Conservation (phyloP, 2,329 filamentous ascomycete species). For the Aspergillus pseudoglaucus region DNA sequence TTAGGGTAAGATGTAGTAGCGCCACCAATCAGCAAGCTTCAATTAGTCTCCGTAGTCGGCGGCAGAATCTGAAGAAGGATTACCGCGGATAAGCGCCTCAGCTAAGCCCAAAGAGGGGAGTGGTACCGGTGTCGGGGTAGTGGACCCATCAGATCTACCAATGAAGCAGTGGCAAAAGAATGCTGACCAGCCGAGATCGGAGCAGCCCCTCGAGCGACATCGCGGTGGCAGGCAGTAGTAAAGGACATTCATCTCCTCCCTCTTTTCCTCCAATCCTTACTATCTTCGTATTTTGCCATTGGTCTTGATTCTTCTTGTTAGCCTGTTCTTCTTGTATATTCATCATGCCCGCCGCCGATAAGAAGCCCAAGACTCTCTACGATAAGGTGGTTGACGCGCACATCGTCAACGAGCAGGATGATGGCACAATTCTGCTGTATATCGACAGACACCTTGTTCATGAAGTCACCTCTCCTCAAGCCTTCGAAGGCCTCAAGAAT, state of each 20-base stretch:
- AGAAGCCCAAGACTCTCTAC: constrained; percentile 77
- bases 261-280: constrained; percentile 4
- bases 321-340: constrained; percentile 2
- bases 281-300: neutral
- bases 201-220: constrained; percentile 32
- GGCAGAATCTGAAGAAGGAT: neutral
- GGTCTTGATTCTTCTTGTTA: neutral
- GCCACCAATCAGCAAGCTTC: neutral
- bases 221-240: constrained; percentile 19
- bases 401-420: constrained; percentile 89
- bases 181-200: constrained; percentile 35
- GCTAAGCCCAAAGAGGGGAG: neutral
- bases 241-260: constrained; percentile 1
- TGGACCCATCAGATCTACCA: neutral
- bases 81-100: neutral
- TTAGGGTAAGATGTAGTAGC: neutral
- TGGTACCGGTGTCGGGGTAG: neutral
- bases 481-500: constrained; percentile 91
- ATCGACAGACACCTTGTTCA: constrained; percentile 97
- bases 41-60: neutral
- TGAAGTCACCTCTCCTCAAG: constrained; percentile 98
- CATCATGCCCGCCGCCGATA: constrained; percentile 70
- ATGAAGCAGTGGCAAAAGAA: constrained; percentile 25
- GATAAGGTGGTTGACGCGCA: constrained; percentile 96
- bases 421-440: constrained; percentile 87